Percentiles rank a stretch among this genome's conserved stretches.
These are phyloP conservation scores for Orbilia blumenaviensis DNA, from an alignment of 2,329 filamentous ascomycete genomes.

Conservation along the genomic window DNA sequence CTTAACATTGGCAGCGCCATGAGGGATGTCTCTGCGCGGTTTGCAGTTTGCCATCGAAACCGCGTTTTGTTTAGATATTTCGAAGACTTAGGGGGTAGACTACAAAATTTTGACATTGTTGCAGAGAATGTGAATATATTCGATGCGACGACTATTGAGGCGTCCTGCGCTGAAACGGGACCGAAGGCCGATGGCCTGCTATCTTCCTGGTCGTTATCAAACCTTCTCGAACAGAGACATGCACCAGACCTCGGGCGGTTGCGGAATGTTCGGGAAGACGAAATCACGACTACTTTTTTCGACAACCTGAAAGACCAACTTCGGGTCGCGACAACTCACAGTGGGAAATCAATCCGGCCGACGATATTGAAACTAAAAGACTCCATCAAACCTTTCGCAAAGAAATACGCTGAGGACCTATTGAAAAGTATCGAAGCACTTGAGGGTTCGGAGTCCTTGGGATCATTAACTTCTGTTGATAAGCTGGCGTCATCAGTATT, in stretches of 20 bases:
- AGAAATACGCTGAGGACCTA: constrained; percentile 14
- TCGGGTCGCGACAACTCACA: neutral
- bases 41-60: neutral
- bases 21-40: neutral
- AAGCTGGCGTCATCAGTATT: neutral
- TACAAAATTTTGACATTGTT: neutral
- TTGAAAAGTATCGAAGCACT: constrained; percentile 16
- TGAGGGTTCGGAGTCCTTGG: neutral
- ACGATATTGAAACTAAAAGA: neutral
- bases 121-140: neutral
- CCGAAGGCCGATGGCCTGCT: too few relatives aligned
- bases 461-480: neutral
- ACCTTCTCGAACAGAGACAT: neutral
- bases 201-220: neutral
- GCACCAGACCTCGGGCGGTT: neutral
- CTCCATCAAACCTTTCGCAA: neutral
- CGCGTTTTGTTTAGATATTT: neutral
- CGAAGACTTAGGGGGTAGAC: neutral
- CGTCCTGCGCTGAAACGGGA: neutral
- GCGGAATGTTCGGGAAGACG: neutral
- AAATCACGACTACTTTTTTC: neutral
- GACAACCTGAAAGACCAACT: neutral
- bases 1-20: neutral
- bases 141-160: neutral
- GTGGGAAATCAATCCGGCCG: neutral